Evolutionary conservation across 2,329 filamentous ascomycete genomes (phyloP).

Genomic region (Pestalotiopsis sp.): DNA sequence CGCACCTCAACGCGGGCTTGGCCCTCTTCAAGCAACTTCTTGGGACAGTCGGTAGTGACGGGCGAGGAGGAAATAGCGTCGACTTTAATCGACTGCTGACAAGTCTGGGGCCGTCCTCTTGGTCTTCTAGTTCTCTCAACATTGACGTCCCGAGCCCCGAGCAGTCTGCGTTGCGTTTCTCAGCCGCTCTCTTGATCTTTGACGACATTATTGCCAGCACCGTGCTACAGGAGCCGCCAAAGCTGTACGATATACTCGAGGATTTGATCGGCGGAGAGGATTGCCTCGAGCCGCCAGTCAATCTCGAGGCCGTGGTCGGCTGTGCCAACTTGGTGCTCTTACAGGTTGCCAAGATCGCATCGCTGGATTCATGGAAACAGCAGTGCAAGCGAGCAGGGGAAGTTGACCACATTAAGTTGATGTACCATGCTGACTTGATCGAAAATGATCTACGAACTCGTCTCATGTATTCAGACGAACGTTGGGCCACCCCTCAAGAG

Average conservation of each 20-base stretch:
- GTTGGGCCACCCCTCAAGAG: not conserved
- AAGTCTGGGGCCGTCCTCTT: conserved; percentile 21
- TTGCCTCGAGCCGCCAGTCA: conserved; percentile 16
- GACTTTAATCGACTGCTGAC: conserved; percentile 22
- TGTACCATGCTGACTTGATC: conserved; percentile 19
- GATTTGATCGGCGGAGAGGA: conserved; percentile 21
- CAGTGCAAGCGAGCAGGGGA: conserved; percentile 18
- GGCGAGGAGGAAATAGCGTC: not conserved
- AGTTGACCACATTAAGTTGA: conserved; percentile 23
- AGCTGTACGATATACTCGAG: conserved; percentile 28
- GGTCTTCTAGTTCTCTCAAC: conserved; percentile 14
- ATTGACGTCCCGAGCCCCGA: conserved; percentile 32
- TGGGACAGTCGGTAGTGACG: conserved; percentile 14
- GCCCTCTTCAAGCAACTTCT: conserved; percentile 33
- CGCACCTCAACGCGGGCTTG: conserved; percentile 35
- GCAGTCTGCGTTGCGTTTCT: conserved; percentile 39
- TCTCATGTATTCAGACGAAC: conserved; percentile 11
- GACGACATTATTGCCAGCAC: conserved; percentile 40
- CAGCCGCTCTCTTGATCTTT: conserved; percentile 34
- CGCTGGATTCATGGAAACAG: conserved; percentile 24
- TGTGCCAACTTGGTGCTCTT: conserved; percentile 26
- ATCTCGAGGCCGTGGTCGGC: conserved; percentile 21
- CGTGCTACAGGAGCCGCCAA: conserved; percentile 31
- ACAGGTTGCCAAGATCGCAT: conserved; percentile 23
- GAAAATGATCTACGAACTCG: conserved; percentile 17